Evolutionary conservation across 2,329 filamentous ascomycete species (phyloP), one percentile per base, ranked within the genome.

Genomic region (Phyllosticta capitalensis): DNA sequence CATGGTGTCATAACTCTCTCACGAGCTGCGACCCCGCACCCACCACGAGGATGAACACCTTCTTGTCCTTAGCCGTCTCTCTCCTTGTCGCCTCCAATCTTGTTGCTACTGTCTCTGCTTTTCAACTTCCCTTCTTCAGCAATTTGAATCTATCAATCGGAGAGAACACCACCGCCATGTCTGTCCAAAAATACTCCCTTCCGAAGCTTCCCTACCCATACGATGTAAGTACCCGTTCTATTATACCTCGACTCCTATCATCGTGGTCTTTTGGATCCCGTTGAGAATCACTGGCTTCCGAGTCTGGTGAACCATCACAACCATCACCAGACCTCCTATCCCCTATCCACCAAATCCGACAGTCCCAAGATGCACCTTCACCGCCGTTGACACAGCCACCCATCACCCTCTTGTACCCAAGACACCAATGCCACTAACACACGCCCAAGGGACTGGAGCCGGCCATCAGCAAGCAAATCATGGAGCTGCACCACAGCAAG

Each of bases 401-500:
- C 54, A 54, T 19, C 54, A 54, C 33, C 54, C 45, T 19, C 30
- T 7, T 19, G 55, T 54, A 7, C 49, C 22, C 33, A 22, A 38
- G 17, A 28, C 57, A n/a, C n/a, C n/a, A 57, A 21, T 19, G 33
- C 49, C 17, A 48, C 48, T 55, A 28, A 55, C 20, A 50, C 58
- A 45, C 9, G 2, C 3, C 10, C 38, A 63, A 88, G 83, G 86
- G 86, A 33, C 78, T 89, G 55, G 86, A 89, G 72, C 86, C 86
- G 9, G 81, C 84, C 75, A 90, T 92, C 76, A 89, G 86, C 33
- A 79, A 78, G 65, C 82, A 90, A 71, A 92, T 90, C 72, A 92
- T 92, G 88, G 83, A 88, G 73, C 81, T 92, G 55, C 88, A 92
- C 72, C 87, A 92, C 75, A 76, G 78, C 72, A 90, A 89, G 76